phyloP scores from a whole-genome alignment of 805 yeast genomes.

The Suhomyces canberraensis region DNA sequence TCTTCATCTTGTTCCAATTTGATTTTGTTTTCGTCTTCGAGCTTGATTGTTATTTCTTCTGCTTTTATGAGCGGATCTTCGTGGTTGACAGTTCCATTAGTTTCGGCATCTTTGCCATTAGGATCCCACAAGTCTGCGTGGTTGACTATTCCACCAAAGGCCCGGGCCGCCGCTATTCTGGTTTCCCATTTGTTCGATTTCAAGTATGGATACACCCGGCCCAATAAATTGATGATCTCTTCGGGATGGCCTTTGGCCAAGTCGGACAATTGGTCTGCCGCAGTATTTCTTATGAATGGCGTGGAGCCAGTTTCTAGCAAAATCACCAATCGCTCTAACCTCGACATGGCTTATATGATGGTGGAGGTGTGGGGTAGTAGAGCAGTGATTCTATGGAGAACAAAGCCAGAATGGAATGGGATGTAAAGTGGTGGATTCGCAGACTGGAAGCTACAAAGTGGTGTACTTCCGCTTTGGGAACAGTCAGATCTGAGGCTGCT shows the following conservation, averaged over 20 bases:
- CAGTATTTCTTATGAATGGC: slow-evolving; percentile 87
- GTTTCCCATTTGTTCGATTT: slow-evolving; percentile 92
- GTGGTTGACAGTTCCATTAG: slow-evolving; percentile 12
- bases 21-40: slow-evolving; percentile 20
- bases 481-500: background rate
- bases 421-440: background rate
- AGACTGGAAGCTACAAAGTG: background rate
- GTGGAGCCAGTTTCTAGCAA: slow-evolving; percentile 92
- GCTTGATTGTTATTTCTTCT: slow-evolving; percentile 9
- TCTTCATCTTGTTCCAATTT: slow-evolving; percentile 43
- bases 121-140: slow-evolving; percentile 87
- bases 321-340: slow-evolving; percentile 56
- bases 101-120: slow-evolving; percentile 30
- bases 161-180: slow-evolving; percentile 88
- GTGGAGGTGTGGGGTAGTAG: background rate
- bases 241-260: slow-evolving; percentile 94
- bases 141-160: slow-evolving; percentile 87
- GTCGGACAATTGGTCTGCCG: slow-evolving; percentile 95
- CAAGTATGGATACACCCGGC: slow-evolving; percentile 88
- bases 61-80: slow-evolving; percentile 9
- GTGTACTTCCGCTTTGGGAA: background rate
- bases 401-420: background rate
- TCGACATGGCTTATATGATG: slow-evolving; percentile 28
- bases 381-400: background rate
- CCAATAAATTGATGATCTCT: slow-evolving; percentile 75